These are phyloP conservation scores for Chaetomiaceae sp. DNA, from an alignment of 2,329 filamentous ascomycete species.

Conservation along the genomic window DNA sequence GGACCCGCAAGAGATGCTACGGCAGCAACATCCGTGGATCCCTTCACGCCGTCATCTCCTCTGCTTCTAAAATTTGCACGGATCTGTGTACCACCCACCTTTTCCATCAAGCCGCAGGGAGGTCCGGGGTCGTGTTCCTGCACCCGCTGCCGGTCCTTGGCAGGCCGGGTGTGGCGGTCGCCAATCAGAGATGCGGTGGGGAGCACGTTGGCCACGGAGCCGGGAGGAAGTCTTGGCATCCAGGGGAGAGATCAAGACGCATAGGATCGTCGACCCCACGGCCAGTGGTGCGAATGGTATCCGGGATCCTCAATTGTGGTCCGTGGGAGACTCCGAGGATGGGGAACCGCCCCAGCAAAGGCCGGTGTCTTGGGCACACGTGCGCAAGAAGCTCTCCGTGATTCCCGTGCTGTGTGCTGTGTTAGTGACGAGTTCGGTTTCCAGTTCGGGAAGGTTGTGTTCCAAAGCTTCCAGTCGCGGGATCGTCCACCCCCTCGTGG, in stretches of 20 bases:
- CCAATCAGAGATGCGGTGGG: slow-evolving; percentile 20
- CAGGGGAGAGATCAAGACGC: not conserved
- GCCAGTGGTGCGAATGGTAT: not conserved
- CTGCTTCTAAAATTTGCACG: not conserved
- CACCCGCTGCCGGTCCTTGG: slow-evolving; percentile 4
- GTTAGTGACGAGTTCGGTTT: not conserved
- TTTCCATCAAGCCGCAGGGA: not conserved
- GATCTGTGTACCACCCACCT: not conserved
- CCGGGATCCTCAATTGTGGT: not conserved
- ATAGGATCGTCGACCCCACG: not conserved
- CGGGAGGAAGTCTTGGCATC: slow-evolving; percentile 11
- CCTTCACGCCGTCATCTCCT: too few relatives aligned
- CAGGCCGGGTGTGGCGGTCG: slow-evolving; percentile 9
- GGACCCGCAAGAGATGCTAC: not conserved
- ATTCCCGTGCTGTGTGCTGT: slow-evolving; percentile 15
- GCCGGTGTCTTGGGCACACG: too few relatives aligned
- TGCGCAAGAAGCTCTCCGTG: slow-evolving; percentile 12
- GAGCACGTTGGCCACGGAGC: slow-evolving; percentile 17
- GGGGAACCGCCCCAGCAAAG: not conserved
- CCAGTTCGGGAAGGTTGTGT: slow-evolving; percentile 7
- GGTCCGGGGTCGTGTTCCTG: slow-evolving; percentile 11
- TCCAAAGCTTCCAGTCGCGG: not conserved
- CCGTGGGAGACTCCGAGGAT: not conserved
- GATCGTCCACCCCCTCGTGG: slow-evolving; percentile 6
- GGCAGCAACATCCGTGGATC: too few relatives aligned